These are phyloP conservation scores for Musa itinerans DNA, from an alignment of 176 grass and related monocot species.

Conservation along the genomic window DNA sequence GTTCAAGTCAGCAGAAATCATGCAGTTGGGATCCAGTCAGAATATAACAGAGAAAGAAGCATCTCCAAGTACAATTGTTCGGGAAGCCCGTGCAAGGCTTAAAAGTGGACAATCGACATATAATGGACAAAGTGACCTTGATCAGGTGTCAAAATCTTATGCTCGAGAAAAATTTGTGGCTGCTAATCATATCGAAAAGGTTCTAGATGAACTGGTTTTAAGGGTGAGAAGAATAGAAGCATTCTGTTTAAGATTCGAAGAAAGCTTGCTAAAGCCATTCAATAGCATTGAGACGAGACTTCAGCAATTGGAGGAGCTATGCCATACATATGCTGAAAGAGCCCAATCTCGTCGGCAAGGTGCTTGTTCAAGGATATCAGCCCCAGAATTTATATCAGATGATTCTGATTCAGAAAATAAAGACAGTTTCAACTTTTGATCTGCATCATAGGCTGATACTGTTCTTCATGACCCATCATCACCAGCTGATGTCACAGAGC, in stretches of 20 bases:
- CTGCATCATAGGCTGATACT: constrained; percentile 20
- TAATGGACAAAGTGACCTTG: constrained; percentile 20
- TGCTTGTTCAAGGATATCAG: constrained; percentile 26
- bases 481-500: constrained; percentile 8
- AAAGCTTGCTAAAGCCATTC: constrained; percentile 58
- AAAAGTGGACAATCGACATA: constrained; percentile 6
- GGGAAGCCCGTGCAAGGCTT: constrained; percentile 26
- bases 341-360: constrained; percentile 26
- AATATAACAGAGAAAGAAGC: neutral
- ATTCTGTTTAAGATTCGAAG: constrained; percentile 66
- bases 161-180: constrained; percentile 20
- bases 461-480: constrained; percentile 29
- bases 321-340: constrained; percentile 38
- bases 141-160: constrained; percentile 15
- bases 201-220: constrained; percentile 60
- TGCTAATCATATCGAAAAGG: constrained; percentile 41
- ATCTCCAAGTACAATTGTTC: constrained; percentile 10
- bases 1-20: constrained; percentile 36
- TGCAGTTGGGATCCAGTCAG: neutral
- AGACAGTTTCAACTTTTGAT: constrained; percentile 12
- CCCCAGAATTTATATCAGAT: constrained; percentile 17
- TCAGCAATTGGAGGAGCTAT: constrained; percentile 41
- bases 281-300: constrained; percentile 56
- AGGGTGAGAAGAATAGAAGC: constrained; percentile 72
- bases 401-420: constrained; percentile 25